phyloP scores from a whole-genome alignment of 2,329 filamentous ascomycete genomes.

The Exophiala viscosa region DNA sequence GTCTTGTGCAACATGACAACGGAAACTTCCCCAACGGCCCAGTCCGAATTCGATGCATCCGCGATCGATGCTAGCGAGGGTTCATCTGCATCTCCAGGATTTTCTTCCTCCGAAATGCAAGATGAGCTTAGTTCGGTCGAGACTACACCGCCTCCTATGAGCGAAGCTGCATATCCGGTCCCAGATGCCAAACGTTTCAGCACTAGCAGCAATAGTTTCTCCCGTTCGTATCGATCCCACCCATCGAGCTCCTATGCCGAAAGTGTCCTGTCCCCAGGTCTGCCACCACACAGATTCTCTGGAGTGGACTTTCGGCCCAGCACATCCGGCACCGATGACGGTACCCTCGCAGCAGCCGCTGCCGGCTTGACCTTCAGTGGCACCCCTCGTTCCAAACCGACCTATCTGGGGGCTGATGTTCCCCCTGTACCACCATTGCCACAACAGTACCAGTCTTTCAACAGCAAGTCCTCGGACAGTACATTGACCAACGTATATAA shows the following conservation, averaged over 20 bases:
- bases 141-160: constrained; percentile 82
- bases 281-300: constrained; percentile 63
- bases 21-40: constrained; percentile 61
- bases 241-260: constrained; percentile 56
- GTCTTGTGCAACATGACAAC: constrained; percentile 87
- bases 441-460: constrained; percentile 37
- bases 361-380: constrained; percentile 87
- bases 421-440: constrained; percentile 87
- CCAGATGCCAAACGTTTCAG: constrained; percentile 59
- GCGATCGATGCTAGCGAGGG: constrained; percentile 71
- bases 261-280: constrained; percentile 46
- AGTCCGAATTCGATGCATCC: constrained; percentile 63
- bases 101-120: constrained; percentile 72
- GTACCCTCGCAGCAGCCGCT: constrained; percentile 82
- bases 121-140: constrained; percentile 82
- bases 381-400: constrained; percentile 66
- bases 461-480: constrained; percentile 29
- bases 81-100: constrained; percentile 76
- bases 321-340: constrained; percentile 78
- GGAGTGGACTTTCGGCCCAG: constrained; percentile 73
- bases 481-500: constrained; percentile 39
- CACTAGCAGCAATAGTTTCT: constrained; percentile 49
- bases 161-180: constrained; percentile 59
- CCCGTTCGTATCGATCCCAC: constrained; percentile 76
- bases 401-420: constrained; percentile 64